These are phyloP conservation scores for Colletotrichum karsti DNA, from an alignment of 2,329 filamentous ascomycete genomes.

Conservation along the genomic window DNA sequence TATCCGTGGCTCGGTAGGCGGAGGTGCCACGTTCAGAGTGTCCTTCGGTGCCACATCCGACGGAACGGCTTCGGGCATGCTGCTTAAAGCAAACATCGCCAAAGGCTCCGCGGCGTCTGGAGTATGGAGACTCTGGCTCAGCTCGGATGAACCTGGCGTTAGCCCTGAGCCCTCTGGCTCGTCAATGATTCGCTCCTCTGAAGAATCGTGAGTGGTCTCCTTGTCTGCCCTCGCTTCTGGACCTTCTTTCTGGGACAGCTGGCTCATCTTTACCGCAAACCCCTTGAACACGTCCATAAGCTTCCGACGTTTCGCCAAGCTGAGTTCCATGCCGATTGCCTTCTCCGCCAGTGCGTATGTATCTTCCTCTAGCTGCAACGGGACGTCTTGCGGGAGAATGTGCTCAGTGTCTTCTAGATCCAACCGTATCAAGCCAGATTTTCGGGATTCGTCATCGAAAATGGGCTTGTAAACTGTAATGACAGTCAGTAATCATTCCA, in stretches of 20 bases:
- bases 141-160: background rate
- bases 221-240: background rate
- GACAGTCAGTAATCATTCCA: background rate
- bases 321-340: background rate
- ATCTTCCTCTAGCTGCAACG: background rate
- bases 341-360: background rate
- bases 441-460: background rate
- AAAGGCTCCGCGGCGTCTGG: background rate
- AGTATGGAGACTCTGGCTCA: background rate
- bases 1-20: fast-evolving
- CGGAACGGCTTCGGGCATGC: background rate
- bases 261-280: background rate
- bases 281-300: background rate
- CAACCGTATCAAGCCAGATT: background rate
- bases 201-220: too few species aligned
- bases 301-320: background rate
- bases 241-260: background rate
- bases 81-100: background rate
- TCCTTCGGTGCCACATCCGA: background rate
- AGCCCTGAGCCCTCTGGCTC: background rate
- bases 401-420: background rate
- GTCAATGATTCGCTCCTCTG: background rate
- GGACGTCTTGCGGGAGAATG: background rate
- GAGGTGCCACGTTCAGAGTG: too few species aligned
- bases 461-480: background rate